Base-by-base conservation (phyloP, 805 yeast genomes). In the Teunomyces gatunensis region DNA sequence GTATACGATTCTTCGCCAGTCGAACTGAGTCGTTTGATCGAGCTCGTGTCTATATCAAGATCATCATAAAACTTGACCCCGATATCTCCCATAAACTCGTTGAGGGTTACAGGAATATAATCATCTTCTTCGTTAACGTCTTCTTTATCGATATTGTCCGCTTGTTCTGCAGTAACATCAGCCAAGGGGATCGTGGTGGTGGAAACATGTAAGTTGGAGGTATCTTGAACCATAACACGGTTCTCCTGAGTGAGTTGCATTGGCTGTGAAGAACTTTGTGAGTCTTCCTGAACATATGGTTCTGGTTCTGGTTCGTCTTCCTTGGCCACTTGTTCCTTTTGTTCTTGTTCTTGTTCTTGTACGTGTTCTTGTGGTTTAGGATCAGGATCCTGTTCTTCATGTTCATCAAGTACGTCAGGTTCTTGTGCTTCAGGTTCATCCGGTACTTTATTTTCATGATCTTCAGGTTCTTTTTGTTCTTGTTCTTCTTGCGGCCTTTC, bases 51-150 rank as follows among this genome's bases (percentile, higher is more conserved):
- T 18, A 71, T 64, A 33, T 69, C 73, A 42, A 75, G 63, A 53
- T 77, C 80, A 53, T 77, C 80, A 54, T 68, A 75, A 47, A 77
- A 77, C 44, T 65, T 66, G 12, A 75, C 64, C 2, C 71, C 71
- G 17, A 75, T 63, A 42, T 71, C 73, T 6, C 56, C 54, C 54
- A 77, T 57, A 44, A 77, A 77, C 12, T 66, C 63, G 2, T 61
- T 57, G 27, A 77, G 60, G 1, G 72, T 55, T 3, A 73, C 74
- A 3, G 71, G 67, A 3, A 48, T 50, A 44, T 64, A 67, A 35
- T 63, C 58, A 13, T 54, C 63, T 58, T 36, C 40, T 25, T 25
- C 27, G 11, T 25, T 25, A 27, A n/a, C 6, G 12, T 30, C 21
- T 12, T 18, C 33, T 13, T 15, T 27, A 12, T 21, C 41, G 10